Conservation (phyloP, 371 early-diverging fungal genomes). For the Gilbertella persicaria region DNA sequence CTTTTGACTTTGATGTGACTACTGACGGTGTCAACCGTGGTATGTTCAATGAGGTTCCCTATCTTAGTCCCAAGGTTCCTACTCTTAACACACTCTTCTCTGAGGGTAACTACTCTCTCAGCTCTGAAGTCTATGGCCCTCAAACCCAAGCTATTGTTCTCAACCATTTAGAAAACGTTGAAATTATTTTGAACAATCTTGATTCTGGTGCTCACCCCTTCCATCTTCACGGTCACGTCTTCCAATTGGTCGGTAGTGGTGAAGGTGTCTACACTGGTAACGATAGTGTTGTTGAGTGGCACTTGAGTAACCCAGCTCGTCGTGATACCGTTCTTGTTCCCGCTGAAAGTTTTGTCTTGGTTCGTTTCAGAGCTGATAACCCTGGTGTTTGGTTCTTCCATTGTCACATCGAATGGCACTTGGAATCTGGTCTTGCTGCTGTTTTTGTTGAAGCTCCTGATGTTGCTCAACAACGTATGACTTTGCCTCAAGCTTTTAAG, state of each 20-base stretch:
- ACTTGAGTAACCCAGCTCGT: conserved; percentile 59
- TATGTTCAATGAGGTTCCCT: conserved; percentile 80
- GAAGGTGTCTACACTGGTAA: conserved; percentile 45
- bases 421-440: conserved; percentile 60
- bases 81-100: conserved; percentile 68
- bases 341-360: conserved; percentile 43
- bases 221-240: conserved; percentile 68
- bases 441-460: conserved; percentile 73
- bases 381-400: conserved; percentile 60
- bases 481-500: conserved; percentile 42
- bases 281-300: conserved; percentile 29
- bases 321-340: conserved; percentile 61
- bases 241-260: conserved; percentile 59
- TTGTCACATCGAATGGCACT: conserved; percentile 86
- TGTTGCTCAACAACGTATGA: conserved; percentile 42
- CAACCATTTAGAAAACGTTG: conserved; percentile 51
- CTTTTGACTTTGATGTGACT: conserved; percentile 64
- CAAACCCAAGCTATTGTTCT: conserved; percentile 55
- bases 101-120: conserved; percentile 54
- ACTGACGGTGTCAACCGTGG: conserved; percentile 81
- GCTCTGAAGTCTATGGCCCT: conserved; percentile 66
- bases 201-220: conserved; percentile 46
- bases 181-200: conserved; percentile 65
- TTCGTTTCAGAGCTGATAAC: conserved; percentile 68
- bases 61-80: conserved; percentile 68